Conservation (phyloP, 257 asterid species). For the Capsicum chinense region DNA sequence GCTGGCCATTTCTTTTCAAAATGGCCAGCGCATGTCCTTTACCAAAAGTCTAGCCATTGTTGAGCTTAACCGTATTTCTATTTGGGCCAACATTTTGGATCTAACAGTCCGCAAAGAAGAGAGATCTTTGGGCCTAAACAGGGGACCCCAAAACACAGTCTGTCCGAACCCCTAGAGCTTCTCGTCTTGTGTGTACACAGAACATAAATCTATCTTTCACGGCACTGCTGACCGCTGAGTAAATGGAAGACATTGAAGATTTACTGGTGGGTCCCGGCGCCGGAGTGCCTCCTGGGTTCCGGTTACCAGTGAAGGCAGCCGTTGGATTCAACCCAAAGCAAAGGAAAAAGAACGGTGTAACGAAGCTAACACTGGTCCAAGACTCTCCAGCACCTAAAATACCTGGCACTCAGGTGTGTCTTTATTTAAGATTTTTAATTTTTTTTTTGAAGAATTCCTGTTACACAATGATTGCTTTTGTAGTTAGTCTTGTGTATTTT, state of each 20-base stretch:
- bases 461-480: background rate
- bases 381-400: conserved; percentile 53
- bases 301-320: conserved; percentile 60
- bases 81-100: no score
- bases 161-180: background rate
- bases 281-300: conserved; percentile 77
- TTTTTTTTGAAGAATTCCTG: background rate
- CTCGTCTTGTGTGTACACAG: background rate
- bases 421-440: background rate
- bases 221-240: background rate
- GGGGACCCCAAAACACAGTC: no score
- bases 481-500: background rate
- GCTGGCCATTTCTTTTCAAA: no score
- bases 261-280: conserved; percentile 61
- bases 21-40: no score
- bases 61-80: no score
- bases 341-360: conserved; percentile 40
- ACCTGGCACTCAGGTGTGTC: conserved; percentile 85
- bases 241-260: conserved; percentile 94
- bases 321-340: conserved; percentile 66
- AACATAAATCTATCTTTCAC: background rate
- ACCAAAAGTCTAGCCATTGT: no score
- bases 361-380: conserved; percentile 36
- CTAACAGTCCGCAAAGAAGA: no score
- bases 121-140: no score